Evolutionary conservation across 192 early-diverging fungal genomes (phyloP).

Genomic region (Coemansia javaensis): DNA sequence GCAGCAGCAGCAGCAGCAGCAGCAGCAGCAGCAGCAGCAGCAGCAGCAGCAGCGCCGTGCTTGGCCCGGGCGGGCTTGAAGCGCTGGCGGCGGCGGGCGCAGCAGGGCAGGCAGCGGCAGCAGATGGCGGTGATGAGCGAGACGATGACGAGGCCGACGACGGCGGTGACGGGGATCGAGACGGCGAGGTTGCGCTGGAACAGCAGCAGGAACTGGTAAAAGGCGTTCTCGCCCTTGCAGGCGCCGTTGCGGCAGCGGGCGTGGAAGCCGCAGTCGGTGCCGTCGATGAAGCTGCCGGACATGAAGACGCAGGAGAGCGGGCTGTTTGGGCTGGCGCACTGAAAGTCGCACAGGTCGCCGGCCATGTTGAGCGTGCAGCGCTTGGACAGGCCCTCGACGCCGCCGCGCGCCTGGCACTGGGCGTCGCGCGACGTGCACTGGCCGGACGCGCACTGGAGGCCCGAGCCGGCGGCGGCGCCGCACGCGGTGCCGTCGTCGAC

Average conservation of each 20-base stretch:
- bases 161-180: conserved; percentile 50
- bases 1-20: too few relatives aligned
- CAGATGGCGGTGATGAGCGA: conserved; percentile 23
- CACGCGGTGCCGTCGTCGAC: conserved; percentile 66
- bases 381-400: conserved; percentile 47
- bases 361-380: conserved; percentile 54
- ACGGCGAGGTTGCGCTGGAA: conserved; percentile 52
- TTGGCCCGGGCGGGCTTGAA: conserved; percentile 3
- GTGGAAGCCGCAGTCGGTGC: conserved; percentile 62
- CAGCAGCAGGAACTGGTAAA: conserved; percentile 51
- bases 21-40: too few relatives aligned
- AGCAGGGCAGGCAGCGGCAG: conserved; percentile 47
- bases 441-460: conserved; percentile 62
- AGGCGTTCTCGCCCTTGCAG: conserved; percentile 57
- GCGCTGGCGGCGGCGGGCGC: conserved; percentile 12
- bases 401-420: conserved; percentile 61
- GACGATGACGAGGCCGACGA: conserved; percentile 33
- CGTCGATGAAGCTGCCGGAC: conserved; percentile 64
- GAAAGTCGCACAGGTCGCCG: conserved; percentile 57
- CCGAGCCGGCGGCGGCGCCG: conserved; percentile 12
- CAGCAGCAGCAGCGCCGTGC: too few relatives aligned
- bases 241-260: conserved; percentile 51
- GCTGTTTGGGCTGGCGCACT: conserved; percentile 56
- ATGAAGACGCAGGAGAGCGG: conserved; percentile 50
- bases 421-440: conserved; percentile 68